A percentile compares a stretch with the other conserved stretches of the same genome.
These are phyloP conservation scores for Dipteronia dyeriana DNA, from an alignment of 345 rosid species.

Conservation along the genomic window DNA sequence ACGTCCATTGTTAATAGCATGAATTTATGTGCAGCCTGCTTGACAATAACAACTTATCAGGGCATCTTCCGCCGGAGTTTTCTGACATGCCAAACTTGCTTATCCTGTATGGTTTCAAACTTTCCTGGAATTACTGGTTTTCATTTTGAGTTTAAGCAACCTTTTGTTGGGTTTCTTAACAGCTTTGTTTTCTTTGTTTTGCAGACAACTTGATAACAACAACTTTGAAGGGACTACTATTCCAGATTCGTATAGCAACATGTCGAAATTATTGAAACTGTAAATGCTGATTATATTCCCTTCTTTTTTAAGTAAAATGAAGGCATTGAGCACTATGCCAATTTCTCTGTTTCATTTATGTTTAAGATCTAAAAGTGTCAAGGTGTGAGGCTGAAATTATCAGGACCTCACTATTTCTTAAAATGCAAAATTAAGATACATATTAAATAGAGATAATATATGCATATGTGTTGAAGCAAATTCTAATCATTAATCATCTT, in stretches of 20 bases:
- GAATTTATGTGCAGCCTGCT: slow-evolving; percentile 62
- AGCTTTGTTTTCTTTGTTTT: slow-evolving; percentile 27
- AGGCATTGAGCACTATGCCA: slow-evolving; percentile 4
- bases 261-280: slow-evolving; percentile 82
- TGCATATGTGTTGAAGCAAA: slow-evolving; percentile 1
- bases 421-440: slow-evolving; percentile 1
- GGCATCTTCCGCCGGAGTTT: slow-evolving; percentile 80
- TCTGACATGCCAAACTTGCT: slow-evolving; percentile 64
- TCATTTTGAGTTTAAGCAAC: not conserved
- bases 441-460: not conserved
- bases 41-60: slow-evolving; percentile 88
- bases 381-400: slow-evolving; percentile 12
- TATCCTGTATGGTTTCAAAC: slow-evolving; percentile 69
- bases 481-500: not conserved
- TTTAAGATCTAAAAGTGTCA: slow-evolving; percentile 4
- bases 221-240: slow-evolving; percentile 72
- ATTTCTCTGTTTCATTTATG: slow-evolving; percentile 13
- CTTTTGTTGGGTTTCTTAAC: not conserved
- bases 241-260: slow-evolving; percentile 70
- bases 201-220: slow-evolving; percentile 95
- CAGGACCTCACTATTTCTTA: not conserved
- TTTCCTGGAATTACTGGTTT: slow-evolving; percentile 6
- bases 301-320: slow-evolving; percentile 5
- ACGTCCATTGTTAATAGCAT: slow-evolving; percentile 9
- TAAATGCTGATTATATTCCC: slow-evolving; percentile 46